Evolutionary conservation across 2,329 filamentous ascomycete genomes (phyloP).

Genomic region (Magnaporthales sp.): DNA sequence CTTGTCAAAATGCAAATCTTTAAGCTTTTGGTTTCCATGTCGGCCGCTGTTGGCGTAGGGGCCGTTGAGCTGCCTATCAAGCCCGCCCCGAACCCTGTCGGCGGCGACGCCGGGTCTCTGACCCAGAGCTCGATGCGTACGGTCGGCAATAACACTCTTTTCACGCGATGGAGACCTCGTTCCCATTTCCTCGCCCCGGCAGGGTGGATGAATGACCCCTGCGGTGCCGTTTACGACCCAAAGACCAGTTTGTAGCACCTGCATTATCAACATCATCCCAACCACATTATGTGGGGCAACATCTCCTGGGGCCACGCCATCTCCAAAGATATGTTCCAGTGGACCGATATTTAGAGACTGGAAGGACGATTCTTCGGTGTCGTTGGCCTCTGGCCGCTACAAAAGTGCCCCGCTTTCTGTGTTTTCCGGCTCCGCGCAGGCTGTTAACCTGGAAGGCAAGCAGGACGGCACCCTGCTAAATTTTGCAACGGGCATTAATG

Average conservation of each 20-base stretch:
- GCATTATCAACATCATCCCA: slow-evolving; percentile 41
- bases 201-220: slow-evolving; percentile 34
- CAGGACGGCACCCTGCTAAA: background rate
- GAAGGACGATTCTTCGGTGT: background rate
- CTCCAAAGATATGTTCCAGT: slow-evolving; percentile 52
- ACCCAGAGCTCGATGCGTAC: background rate
- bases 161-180: background rate
- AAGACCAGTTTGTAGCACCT: slow-evolving; percentile 37
- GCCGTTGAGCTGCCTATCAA: too few species aligned
- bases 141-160: slow-evolving; percentile 1
- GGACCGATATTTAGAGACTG: slow-evolving; percentile 35
- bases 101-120: too few species aligned
- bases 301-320: slow-evolving; percentile 50
- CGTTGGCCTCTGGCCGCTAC: background rate
- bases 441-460: background rate
- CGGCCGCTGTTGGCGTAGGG: too few species aligned
- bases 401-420: background rate
- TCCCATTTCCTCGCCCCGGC: slow-evolving; percentile 14
- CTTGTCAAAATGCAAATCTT: too few species aligned
- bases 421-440: background rate
- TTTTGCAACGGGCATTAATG: background rate
- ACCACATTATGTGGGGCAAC: slow-evolving; percentile 26
- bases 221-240: slow-evolving; percentile 40
- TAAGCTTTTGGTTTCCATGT: too few species aligned
- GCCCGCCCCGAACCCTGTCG: too few species aligned